Conservation (phyloP, 2,329 filamentous ascomycete species). For the Huntiella abstrusa region DNA sequence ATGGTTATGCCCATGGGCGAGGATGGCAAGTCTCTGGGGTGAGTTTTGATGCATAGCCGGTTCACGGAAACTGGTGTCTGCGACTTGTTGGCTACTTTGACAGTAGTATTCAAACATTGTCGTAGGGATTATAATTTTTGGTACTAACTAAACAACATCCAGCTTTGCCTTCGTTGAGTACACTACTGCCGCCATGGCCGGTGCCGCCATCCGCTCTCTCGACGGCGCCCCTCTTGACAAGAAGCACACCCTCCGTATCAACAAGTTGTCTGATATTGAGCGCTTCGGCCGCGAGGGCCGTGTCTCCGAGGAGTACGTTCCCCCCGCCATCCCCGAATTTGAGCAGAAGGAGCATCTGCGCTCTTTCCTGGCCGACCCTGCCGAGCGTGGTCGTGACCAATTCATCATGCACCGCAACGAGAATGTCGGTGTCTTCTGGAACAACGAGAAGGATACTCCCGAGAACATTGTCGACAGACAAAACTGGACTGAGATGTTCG, state of each 20-base stretch:
- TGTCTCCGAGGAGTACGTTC: slow-evolving; percentile 74
- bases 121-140: neutral
- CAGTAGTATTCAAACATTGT: neutral
- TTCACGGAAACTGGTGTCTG: too few relatives aligned
- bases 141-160: slow-evolving; percentile 9
- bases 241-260: slow-evolving; percentile 86
- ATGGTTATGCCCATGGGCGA: slow-evolving; percentile 90
- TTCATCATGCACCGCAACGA: slow-evolving; percentile 89
- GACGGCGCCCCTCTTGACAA: slow-evolving; percentile 82
- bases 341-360: slow-evolving; percentile 88
- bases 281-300: slow-evolving; percentile 87
- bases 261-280: slow-evolving; percentile 97
- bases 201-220: slow-evolving; percentile 74
- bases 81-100: neutral
- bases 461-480: slow-evolving; percentile 80
- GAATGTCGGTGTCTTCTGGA: slow-evolving; percentile 90
- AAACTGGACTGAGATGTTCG: slow-evolving; percentile 95
- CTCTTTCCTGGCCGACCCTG: slow-evolving; percentile 75
- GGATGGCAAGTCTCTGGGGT: slow-evolving; percentile 72
- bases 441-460: slow-evolving; percentile 81
- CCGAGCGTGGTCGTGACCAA: slow-evolving; percentile 71
- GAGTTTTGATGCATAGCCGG: slow-evolving; percentile 18
- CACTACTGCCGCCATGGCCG: slow-evolving; percentile 72
- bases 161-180: slow-evolving; percentile 98
- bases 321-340: slow-evolving; percentile 69